Base-by-base conservation (phyloP, 495 filamentous ascomycete species). In the Staphylotrichum longicolle region DNA sequence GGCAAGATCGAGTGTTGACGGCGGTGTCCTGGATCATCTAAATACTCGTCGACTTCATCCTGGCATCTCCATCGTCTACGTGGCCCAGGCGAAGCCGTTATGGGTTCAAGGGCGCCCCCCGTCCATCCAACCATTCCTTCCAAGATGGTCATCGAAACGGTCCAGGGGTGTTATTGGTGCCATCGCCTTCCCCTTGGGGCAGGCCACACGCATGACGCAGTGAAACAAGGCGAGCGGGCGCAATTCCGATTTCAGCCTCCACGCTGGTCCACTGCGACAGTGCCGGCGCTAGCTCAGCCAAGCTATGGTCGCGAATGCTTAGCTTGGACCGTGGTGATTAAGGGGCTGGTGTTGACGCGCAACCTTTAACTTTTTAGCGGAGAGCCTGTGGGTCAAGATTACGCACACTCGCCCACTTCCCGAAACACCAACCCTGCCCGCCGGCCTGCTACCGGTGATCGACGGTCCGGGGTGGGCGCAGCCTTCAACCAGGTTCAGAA, bases 331-430 rank as follows among this genome's bases (percentile, higher is more conserved):
- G 7, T 5, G 4, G 37, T 54, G 39, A 42, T 54, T 54, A 53
- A 56, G 41, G 54, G 30, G 54, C 7, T 5, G 3, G 14, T 11
- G 0, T 46, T 35, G 41, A 55, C 53, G 40, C 53, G 53, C 53
- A 55, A 55, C 39, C 20, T 40, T 35, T 41, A 11, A 34, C n/a
- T 14, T 34, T 33, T 45, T 9, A 45, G 53, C 39, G 39, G 39
- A 45, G 20, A 34, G 37, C 6, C 14, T 40, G 51, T 54, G 41
- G 41, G 41, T 6, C 30, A 2, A 3, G 54, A 45, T 56, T 46
- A 56, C 41, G 54, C 41, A 56, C 30, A 2, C 53, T 4, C 53
- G 32, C 53, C 53, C 53, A 55, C 54, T 34, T 56, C 27, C 54
- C 54, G 41, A 44, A 54, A 15, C 37, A 8, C 1, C 9, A 7